phyloP scores from a whole-genome alignment of 352 stramenopile genomes.

The Globisporangium paroecandrum region DNA sequence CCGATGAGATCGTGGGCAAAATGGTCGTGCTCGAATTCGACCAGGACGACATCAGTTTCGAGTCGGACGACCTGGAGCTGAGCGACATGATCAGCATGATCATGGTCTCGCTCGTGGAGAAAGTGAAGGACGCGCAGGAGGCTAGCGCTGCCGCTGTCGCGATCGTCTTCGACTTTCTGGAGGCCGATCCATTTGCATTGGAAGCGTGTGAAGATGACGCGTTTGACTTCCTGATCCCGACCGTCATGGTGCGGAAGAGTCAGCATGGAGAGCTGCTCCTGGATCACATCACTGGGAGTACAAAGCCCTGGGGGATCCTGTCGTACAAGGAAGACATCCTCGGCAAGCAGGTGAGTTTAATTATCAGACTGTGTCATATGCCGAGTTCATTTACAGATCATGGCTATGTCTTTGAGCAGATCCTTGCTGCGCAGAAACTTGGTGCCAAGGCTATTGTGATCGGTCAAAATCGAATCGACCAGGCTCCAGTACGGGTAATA shows the following conservation, averaged over 20 bases:
- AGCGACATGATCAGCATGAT: slow-evolving; percentile 57
- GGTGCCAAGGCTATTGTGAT: slow-evolving; percentile 67
- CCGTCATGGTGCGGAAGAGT: slow-evolving; percentile 63
- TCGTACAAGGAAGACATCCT: slow-evolving; percentile 69
- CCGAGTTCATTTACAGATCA: background rate
- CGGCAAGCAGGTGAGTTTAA: slow-evolving; percentile 51
- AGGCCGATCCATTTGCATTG: slow-evolving; percentile 62
- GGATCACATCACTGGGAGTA: slow-evolving; percentile 33
- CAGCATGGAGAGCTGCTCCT: slow-evolving; percentile 53
- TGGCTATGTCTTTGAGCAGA: slow-evolving; percentile 26
- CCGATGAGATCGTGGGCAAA: slow-evolving; percentile 56
- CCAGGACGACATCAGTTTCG: slow-evolving; percentile 52
- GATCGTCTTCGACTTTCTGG: slow-evolving; percentile 67
- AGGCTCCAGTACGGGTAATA: slow-evolving; percentile 40
- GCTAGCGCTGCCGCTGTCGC: slow-evolving; percentile 49
- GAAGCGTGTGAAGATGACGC: slow-evolving; percentile 44
- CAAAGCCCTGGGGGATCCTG: slow-evolving; percentile 36
- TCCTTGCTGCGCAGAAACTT: slow-evolving; percentile 55
- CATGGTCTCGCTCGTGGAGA: slow-evolving; percentile 66
- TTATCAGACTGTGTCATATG: background rate
- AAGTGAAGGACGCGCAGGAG: slow-evolving; percentile 69
- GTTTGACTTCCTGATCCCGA: slow-evolving; percentile 57
- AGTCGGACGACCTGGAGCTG: slow-evolving; percentile 49
- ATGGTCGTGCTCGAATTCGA: slow-evolving; percentile 73
- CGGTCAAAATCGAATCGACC: slow-evolving; percentile 50